A percentile compares a stretch with the other conserved stretches of the same genome.
Conservation (phyloP, 148 eudicot genomes). For the Rhododendron vialii region DNA sequence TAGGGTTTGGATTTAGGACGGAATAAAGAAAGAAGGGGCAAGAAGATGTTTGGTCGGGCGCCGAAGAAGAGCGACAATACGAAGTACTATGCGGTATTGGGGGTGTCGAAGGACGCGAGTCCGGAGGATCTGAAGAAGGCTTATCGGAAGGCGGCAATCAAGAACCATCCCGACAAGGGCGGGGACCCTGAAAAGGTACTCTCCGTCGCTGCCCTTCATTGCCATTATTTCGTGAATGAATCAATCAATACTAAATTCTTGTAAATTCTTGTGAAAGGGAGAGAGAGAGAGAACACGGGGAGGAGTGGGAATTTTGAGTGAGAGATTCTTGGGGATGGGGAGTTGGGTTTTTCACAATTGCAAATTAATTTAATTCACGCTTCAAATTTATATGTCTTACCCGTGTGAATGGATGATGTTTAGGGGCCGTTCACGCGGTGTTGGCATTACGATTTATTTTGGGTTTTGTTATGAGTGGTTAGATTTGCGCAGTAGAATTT, state of each 20-base stretch:
- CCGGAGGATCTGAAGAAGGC: slow-evolving; percentile 66
- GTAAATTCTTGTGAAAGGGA: too few species aligned
- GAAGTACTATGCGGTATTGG: slow-evolving; percentile 47
- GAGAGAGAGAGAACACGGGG: too few species aligned
- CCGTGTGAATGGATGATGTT: background rate
- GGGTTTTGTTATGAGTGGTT: background rate
- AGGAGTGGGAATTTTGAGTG: too few species aligned
- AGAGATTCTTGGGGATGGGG: too few species aligned
- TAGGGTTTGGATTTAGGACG: background rate
- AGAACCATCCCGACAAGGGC: slow-evolving; percentile 74
- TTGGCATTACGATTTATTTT: background rate
- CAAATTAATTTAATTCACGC: too few species aligned
- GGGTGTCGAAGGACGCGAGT: slow-evolving; percentile 41
- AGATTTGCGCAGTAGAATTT: too few species aligned
- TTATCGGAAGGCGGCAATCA: slow-evolving; percentile 55
- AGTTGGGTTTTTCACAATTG: too few species aligned
- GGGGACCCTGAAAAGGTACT: slow-evolving; percentile 67
- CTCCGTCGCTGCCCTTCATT: background rate
- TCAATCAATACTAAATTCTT: background rate
- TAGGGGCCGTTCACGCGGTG: background rate
- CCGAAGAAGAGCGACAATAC: slow-evolving; percentile 62
- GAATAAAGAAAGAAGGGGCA: background rate
- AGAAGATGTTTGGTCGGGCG: slow-evolving; percentile 62
- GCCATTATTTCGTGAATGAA: background rate
- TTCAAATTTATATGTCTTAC: too few species aligned